phyloP scores from a whole-genome alignment of 2,329 filamentous ascomycete genomes.

The Madurella mycetomatis region DNA sequence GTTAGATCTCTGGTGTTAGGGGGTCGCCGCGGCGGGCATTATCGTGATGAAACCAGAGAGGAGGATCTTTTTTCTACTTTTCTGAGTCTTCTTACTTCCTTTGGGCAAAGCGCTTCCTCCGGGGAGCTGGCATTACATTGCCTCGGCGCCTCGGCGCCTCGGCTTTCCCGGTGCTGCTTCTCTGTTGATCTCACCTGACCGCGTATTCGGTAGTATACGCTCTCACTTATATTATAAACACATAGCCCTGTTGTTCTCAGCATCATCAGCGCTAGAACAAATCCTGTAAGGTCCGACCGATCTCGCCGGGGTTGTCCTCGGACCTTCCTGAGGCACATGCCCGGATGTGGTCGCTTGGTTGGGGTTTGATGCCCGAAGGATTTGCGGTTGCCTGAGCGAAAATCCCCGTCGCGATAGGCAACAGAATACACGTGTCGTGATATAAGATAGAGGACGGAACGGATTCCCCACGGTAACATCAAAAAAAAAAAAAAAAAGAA shows the following conservation, averaged over 20 bases:
- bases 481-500: background rate
- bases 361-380: background rate
- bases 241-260: too few relatives aligned
- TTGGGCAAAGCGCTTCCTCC: background rate
- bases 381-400: constrained; percentile 10
- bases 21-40: background rate
- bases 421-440: background rate
- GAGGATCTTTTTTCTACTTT: background rate
- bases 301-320: too few relatives aligned
- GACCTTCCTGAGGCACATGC: background rate
- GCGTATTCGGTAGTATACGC: too few relatives aligned
- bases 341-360: background rate
- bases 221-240: too few relatives aligned
- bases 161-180: too few relatives aligned
- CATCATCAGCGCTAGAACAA: background rate
- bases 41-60: background rate
- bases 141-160: too few relatives aligned
- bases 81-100: background rate
- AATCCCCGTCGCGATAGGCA: constrained; percentile 2
- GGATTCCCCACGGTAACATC: background rate
- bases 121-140: background rate
- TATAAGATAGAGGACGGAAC: background rate
- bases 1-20: background rate
- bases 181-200: too few relatives aligned
- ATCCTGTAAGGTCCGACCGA: background rate